These are phyloP conservation scores for Daldinia concentrica DNA, from an alignment of 495 filamentous ascomycete genomes.

Conservation along the genomic window DNA sequence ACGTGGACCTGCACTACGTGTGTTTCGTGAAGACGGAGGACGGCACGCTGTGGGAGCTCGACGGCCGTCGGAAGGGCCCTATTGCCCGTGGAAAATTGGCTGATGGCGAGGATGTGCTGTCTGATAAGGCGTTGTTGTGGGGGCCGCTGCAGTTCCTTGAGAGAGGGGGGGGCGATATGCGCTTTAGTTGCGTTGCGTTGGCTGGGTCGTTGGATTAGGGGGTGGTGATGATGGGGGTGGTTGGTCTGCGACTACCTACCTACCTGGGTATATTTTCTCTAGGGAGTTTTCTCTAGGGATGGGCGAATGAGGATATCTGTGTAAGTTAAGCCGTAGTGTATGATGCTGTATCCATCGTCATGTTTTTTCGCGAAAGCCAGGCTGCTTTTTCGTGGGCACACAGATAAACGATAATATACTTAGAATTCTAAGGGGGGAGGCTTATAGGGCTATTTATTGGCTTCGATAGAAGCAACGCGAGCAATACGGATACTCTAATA, in stretches of 20 bases:
- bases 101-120: slow-evolving; percentile 72
- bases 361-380: slow-evolving; percentile 1
- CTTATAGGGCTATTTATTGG: neutral
- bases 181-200: slow-evolving; percentile 78
- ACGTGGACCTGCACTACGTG: slow-evolving; percentile 84
- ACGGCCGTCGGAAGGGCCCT: slow-evolving; percentile 79
- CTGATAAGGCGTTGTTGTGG: slow-evolving; percentile 69
- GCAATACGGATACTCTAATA: slow-evolving; percentile 27
- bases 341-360: neutral
- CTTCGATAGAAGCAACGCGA: slow-evolving; percentile 14
- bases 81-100: slow-evolving; percentile 65
- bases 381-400: slow-evolving; percentile 5
- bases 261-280: neutral
- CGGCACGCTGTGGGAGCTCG: slow-evolving; percentile 83
- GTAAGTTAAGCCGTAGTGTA: neutral
- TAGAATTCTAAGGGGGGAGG: neutral
- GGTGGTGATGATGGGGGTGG: neutral
- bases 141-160: slow-evolving; percentile 70
- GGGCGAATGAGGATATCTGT: neutral
- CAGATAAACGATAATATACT: neutral
- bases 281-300: neutral
- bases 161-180: slow-evolving; percentile 71
- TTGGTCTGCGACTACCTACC: neutral
- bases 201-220: slow-evolving; percentile 66
- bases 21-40: slow-evolving; percentile 79